Conservation (phyloP, 2,329 filamentous ascomycete genomes). For the Fusarium torulosum region DNA sequence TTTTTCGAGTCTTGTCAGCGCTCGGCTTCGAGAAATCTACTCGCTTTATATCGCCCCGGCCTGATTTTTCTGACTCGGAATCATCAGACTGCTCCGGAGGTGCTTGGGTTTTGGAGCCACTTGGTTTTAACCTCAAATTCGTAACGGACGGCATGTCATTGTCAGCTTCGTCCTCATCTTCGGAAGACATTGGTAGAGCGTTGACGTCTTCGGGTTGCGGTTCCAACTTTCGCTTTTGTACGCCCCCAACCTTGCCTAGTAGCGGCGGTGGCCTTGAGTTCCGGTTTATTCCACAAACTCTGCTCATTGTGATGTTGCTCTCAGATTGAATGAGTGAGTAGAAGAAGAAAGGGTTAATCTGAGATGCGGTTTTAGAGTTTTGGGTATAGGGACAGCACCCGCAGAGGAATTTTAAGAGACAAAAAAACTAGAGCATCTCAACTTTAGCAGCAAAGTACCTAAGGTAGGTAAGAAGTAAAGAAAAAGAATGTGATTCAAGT, state of each 20-base stretch:
- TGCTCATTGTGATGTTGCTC: conserved; percentile 8
- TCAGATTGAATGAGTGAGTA: background rate
- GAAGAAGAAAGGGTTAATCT: background rate
- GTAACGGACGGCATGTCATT: conserved; percentile 10
- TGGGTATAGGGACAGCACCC: background rate
- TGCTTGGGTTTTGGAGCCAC: background rate
- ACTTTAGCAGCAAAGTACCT: background rate
- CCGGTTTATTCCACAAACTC: conserved; percentile 43
- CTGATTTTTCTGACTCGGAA: conserved; percentile 47
- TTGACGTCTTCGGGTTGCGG: conserved; percentile 34
- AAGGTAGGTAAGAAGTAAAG: background rate
- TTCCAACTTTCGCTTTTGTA: conserved; percentile 22
- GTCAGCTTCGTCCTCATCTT: conserved; percentile 47
- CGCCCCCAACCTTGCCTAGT: conserved; percentile 24
- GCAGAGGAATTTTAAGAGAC: background rate
- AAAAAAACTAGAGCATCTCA: background rate
- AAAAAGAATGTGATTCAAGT: background rate
- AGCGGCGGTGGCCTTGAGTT: conserved; percentile 29
- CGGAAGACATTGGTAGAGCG: conserved; percentile 49
- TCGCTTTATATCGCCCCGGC: conserved; percentile 51
- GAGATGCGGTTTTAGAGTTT: conserved; percentile 3
- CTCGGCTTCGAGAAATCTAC: conserved; percentile 49
- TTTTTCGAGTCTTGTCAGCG: conserved; percentile 11
- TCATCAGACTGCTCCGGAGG: conserved; percentile 31
- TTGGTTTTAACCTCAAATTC: conserved; percentile 5